phyloP scores from a whole-genome alignment of 2,329 filamentous ascomycete genomes.

The Hypoxylon sp. region DNA sequence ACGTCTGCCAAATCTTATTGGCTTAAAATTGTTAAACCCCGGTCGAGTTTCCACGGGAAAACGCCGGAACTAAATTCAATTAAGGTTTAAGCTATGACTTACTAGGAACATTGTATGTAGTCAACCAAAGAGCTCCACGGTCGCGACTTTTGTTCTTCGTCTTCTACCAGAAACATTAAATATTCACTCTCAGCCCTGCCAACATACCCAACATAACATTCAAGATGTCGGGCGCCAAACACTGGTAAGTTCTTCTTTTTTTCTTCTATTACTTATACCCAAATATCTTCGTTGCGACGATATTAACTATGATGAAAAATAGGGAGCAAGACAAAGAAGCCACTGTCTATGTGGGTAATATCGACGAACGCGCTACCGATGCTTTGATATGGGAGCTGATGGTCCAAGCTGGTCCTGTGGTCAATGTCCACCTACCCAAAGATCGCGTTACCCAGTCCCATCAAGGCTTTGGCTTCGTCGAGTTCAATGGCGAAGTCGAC shows the following conservation, averaged over 20 bases:
- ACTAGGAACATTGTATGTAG: too few relatives aligned
- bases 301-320: conserved; percentile 32
- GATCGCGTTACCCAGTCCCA: conserved; percentile 96
- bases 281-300: conserved; percentile 5
- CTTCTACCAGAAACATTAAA: too few relatives aligned
- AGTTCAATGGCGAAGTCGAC: conserved; percentile 94
- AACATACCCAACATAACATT: too few relatives aligned
- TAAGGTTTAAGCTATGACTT: background rate
- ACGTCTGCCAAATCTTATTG: conserved; percentile 1
- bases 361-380: conserved; percentile 94
- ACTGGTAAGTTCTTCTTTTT: conserved; percentile 41
- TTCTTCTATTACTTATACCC: background rate
- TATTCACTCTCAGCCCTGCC: too few relatives aligned
- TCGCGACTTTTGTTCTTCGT: too few relatives aligned
- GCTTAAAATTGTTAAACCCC: background rate
- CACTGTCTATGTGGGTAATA: conserved; percentile 97
- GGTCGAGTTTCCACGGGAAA: conserved; percentile 7
- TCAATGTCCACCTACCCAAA: conserved; percentile 98
- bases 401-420: conserved; percentile 95
- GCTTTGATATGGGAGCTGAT: conserved; percentile 96
- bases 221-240: conserved; percentile 54
- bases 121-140: too few relatives aligned
- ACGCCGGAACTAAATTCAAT: background rate
- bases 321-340: conserved; percentile 99
- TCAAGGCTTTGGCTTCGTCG: conserved; percentile 98